A percentile compares a stretch with the other conserved stretches of the same genome.
These are phyloP conservation scores for Vitis hybrid DNA, from an alignment of 177 flowering plant species.

Conservation along the genomic window DNA sequence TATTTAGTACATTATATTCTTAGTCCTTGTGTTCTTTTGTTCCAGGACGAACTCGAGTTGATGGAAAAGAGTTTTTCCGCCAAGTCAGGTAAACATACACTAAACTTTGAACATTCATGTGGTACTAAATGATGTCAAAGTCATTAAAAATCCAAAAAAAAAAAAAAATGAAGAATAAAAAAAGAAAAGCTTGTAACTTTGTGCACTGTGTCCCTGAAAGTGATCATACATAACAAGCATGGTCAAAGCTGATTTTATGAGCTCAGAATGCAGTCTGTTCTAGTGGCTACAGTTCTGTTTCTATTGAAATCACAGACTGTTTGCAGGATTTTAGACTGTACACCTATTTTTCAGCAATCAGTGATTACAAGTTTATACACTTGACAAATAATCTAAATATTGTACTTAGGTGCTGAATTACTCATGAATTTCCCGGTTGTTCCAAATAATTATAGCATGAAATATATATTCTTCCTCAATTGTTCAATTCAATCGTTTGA, in stretches of 20 bases:
- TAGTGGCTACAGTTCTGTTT: no score
- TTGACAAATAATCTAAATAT: no score
- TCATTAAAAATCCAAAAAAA: neutral
- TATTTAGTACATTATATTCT: neutral
- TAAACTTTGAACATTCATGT: neutral
- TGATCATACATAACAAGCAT: neutral
- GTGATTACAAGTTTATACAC: no score
- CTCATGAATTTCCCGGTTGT: no score
- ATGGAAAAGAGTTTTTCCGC: slow-evolving; percentile 96
- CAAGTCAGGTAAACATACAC: slow-evolving; percentile 71
- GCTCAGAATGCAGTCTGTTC: neutral
- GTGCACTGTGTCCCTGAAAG: neutral
- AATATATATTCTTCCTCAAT: no score
- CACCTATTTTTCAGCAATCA: no score
- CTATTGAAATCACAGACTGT: no score
- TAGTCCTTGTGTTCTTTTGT: slow-evolving; percentile 11
- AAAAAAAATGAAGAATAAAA: no score
- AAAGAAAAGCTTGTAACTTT: neutral
- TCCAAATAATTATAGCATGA: no score
- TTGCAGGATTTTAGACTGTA: no score
- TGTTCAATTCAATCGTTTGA: no score
- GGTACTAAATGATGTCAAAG: neutral
- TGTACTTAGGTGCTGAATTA: no score
- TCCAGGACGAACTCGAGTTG: slow-evolving; percentile 84
- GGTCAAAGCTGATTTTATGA: neutral